Evolutionary conservation across 2,329 filamentous ascomycete genomes (phyloP).

Genomic region (Volutella citrinella): DNA sequence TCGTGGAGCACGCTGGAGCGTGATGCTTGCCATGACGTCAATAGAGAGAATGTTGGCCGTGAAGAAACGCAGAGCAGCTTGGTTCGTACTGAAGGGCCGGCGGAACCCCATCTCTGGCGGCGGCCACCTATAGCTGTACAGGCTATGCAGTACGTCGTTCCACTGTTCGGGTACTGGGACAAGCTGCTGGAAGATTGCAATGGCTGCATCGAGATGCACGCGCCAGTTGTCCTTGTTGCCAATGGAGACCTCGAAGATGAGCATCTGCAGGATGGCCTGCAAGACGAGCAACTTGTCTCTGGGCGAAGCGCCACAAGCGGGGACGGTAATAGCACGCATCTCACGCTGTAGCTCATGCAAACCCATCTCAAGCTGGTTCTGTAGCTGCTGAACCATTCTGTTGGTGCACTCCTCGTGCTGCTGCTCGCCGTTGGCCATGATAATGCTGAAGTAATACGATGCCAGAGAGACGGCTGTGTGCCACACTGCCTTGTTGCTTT

Average conservation of each 20-base stretch:
- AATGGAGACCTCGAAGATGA: conserved; percentile 49
- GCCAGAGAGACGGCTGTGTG: conserved; percentile 55
- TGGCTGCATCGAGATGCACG: conserved; percentile 47
- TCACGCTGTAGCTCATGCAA: conserved; percentile 43
- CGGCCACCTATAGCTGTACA: conserved; percentile 32
- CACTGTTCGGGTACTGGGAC: conserved; percentile 36
- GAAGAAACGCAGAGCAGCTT: conserved; percentile 47
- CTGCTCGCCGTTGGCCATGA: conserved; percentile 33
- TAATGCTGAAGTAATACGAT: conserved; percentile 54
- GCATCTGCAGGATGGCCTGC: conserved; percentile 51
- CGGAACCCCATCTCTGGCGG: conserved; percentile 29
- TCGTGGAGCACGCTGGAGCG: conserved; percentile 39
- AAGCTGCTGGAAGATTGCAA: conserved; percentile 47
- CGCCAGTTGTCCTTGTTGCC: conserved; percentile 47
- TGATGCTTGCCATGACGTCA: conserved; percentile 49
- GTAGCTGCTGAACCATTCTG: conserved; percentile 37
- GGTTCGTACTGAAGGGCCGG: conserved; percentile 42
- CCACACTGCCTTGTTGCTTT: conserved; percentile 55
- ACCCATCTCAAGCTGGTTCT: conserved; percentile 42
- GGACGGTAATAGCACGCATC: conserved; percentile 34
- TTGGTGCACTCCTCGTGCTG: conserved; percentile 33
- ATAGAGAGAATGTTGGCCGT: conserved; percentile 45
- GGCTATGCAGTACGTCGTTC: conserved; percentile 31
- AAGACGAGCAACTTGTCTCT: conserved; percentile 39
- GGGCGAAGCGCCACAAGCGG: conserved; percentile 27